Base-by-base conservation (phyloP, 2,329 filamentous ascomycete genomes). In the Neofusicoccum sp. region DNA sequence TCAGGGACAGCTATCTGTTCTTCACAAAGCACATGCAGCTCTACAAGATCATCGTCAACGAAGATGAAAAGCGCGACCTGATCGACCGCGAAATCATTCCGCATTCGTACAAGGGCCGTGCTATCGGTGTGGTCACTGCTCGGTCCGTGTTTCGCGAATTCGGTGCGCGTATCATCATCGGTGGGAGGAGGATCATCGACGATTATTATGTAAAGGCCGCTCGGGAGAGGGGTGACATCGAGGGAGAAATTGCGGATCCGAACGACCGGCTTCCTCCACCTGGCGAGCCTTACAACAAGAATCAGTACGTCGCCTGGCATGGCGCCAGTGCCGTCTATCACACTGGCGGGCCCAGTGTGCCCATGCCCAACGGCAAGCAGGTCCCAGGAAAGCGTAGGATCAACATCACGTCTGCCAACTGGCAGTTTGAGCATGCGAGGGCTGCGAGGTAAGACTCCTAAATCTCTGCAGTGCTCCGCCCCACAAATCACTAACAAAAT, bases 231-330 rank as follows among this genome's bases (percentile, higher is more conserved):
- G 93, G 93, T 24, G 87, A 87, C 28, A 83, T 91, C 2, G 93
- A 97, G 73, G 95, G 95, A 65, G 91, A 96, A 72, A 73, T 98
- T 26, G 95, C 93, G 16, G 95, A 98, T 70, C 93, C 93, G 0
- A 89, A 92, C 63, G 95, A 99, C 75, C 83, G 82, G 63, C 83
- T 93, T 43, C 84, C 92, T 28, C 83, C 84, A 7, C 80, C 82
- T n/a, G 90, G 89, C 40, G 89, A 96, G 72, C 82, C 87, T n/a
- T 99, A 99, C 82, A 97, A 99, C 81, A 92, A 93, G 78, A 99
- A 99, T 72, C 93, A 97, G 74, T 99, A 97, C 71, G 95, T 99
- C 30, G 95, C 95, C 30, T 99, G 95, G 95, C 93, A 96, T 73
- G 95, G 95, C 53, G 95, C 95, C 49, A 98, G 93, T 73, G 88